These are phyloP conservation scores for Epichloe aotearoae DNA, from an alignment of 2,329 filamentous ascomycete genomes.

Conservation along the genomic window DNA sequence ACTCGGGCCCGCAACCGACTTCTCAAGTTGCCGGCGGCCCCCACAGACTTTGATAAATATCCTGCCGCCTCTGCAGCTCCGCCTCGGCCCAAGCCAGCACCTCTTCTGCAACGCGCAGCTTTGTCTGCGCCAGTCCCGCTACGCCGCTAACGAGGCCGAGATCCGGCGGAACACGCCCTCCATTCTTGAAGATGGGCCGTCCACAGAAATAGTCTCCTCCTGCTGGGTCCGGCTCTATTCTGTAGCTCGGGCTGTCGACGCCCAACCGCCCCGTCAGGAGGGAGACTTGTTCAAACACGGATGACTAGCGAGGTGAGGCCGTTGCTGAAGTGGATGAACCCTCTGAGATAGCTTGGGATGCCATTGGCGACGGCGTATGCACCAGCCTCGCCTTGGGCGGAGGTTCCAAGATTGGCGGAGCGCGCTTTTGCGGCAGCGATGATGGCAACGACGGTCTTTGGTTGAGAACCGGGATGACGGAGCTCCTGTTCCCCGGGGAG, in stretches of 20 bases:
- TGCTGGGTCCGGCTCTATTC: conserved; percentile 10
- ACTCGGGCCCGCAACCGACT: no score
- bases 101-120: conserved; percentile 25
- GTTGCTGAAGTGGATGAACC: neutral
- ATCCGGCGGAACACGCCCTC: conserved; percentile 16
- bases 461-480: neutral
- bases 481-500: neutral
- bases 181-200: conserved; percentile 19
- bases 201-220: conserved; percentile 22
- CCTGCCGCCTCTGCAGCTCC: conserved; percentile 9
- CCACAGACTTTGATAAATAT: conserved; percentile 2
- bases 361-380: neutral
- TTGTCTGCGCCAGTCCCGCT: conserved; percentile 21
- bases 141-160: conserved; percentile 22
- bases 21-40: neutral
- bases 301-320: neutral
- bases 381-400: neutral
- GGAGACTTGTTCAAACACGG: conserved; percentile 16
- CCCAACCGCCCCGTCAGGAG: conserved; percentile 21
- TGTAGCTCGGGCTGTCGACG: conserved; percentile 22
- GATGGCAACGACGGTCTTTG: neutral
- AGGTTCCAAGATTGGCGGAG: neutral
- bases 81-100: conserved; percentile 24
- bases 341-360: neutral
- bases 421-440: neutral